Percentiles rank a stretch among this genome's conserved stretches.
Conservation (phyloP, 1,139 yeast species). For the Hanseniaspora uvarum region DNA sequence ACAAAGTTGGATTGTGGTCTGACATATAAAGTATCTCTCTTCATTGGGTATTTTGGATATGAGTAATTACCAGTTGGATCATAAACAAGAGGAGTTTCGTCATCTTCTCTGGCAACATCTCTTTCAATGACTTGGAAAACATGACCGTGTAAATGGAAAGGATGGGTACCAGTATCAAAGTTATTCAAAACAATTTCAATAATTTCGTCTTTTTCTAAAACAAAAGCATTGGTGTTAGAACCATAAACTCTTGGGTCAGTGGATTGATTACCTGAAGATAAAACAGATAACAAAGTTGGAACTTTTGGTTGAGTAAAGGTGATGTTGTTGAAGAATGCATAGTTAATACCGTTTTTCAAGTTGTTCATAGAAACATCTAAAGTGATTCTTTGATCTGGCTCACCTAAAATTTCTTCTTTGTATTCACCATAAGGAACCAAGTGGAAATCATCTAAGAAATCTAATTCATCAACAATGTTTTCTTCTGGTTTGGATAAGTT, state of each 20-base stretch:
- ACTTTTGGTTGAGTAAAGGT: constrained; percentile 72
- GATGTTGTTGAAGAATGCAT: constrained; percentile 80
- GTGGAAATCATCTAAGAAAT: constrained; percentile 54
- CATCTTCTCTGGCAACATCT: constrained; percentile 42
- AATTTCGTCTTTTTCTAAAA: constrained; percentile 57
- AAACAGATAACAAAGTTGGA: constrained; percentile 68
- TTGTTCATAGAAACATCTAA: constrained; percentile 69
- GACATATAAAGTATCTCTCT: constrained; percentile 59
- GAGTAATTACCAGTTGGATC: constrained; percentile 37
- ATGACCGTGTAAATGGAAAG: constrained; percentile 85
- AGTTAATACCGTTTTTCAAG: constrained; percentile 70
- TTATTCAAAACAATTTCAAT: constrained; percentile 62
- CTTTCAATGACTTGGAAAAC: constrained; percentile 58
- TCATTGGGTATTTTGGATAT: constrained; percentile 57
- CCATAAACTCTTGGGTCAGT: constrained; percentile 60
- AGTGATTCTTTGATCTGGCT: constrained; percentile 55
- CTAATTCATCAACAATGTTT: constrained; percentile 37
- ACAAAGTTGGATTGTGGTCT: constrained; percentile 60
- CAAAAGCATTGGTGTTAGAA: constrained; percentile 61
- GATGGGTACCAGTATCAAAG: constrained; percentile 67
- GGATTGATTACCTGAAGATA: constrained; percentile 55
- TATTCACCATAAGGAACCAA: constrained; percentile 44
- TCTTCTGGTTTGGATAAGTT: constrained; percentile 40
- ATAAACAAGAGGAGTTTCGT: constrained; percentile 41
- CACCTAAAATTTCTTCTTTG: constrained; percentile 44